A percentile compares a stretch with the other conserved stretches of the same genome.
These are phyloP conservation scores for Mycena capillaripes DNA, from an alignment of 768 basidiomycete species.

Conservation along the genomic window DNA sequence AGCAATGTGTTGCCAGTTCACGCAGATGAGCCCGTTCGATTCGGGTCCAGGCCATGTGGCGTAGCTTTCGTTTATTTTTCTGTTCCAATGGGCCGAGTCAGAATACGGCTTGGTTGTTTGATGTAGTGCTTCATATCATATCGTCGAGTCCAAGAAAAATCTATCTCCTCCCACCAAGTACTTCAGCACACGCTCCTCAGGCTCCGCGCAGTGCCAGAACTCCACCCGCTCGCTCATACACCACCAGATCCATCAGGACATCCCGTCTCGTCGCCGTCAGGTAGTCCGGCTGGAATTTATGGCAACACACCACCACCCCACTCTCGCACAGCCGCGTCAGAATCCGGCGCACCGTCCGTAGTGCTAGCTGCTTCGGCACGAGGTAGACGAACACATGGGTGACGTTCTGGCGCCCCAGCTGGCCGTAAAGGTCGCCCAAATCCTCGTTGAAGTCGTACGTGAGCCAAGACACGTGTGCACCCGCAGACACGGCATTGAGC, in stretches of 20 bases:
- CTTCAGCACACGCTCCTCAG: too few relatives aligned
- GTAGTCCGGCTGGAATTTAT: slow-evolving; percentile 22
- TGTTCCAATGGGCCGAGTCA: too few relatives aligned
- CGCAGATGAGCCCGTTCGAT: too few relatives aligned
- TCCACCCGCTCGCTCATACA: slow-evolving; percentile 13
- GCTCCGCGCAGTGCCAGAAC: too few relatives aligned
- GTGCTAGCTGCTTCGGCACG: slow-evolving; percentile 27
- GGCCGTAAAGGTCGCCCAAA: slow-evolving; percentile 4
- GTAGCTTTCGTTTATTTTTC: too few relatives aligned
- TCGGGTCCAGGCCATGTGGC: too few relatives aligned
- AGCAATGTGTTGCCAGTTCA: too few relatives aligned
- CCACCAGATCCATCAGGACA: slow-evolving; percentile 27
- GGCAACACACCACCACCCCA: slow-evolving; percentile 24
- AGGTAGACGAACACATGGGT: slow-evolving; percentile 29
- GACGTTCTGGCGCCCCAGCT: slow-evolving; percentile 12
- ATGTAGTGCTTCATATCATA: too few relatives aligned
- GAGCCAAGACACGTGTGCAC: slow-evolving; percentile 10
- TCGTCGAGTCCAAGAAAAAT: too few relatives aligned
- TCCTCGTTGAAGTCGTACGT: slow-evolving; percentile 26
- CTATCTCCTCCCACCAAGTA: too few relatives aligned
- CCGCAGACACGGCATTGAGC: slow-evolving; percentile 9
- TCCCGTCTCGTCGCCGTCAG: slow-evolving; percentile 22
- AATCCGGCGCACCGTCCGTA: slow-evolving; percentile 20
- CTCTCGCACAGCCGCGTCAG: slow-evolving; percentile 12
- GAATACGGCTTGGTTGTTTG: too few relatives aligned